Base-by-base conservation (phyloP, 352 stramenopile genomes). In the Pythium biforme region DNA sequence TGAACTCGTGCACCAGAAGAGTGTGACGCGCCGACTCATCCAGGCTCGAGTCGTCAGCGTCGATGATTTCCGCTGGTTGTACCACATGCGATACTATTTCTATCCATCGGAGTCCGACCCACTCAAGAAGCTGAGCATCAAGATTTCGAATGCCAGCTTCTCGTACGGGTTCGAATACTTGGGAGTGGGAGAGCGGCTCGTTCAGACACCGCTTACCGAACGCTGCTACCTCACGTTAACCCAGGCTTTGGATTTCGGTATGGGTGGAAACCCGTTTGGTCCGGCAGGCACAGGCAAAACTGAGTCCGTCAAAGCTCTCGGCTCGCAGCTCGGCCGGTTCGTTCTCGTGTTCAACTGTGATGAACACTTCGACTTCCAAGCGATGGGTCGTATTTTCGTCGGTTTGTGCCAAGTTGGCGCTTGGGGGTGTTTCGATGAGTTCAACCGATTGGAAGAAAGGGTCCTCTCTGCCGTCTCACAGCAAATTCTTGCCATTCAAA, bases 341-440 rank as follows among this genome's bases (percentile, higher is more conserved):
- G 97, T 99, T 26, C 69, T 99, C 34, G 98, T 99, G 23, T 99
- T 99, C 83, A 99, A 99, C 77, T 99, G 98, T 83, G 98, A 99
- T 59, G 97, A 99, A 72, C 89, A 97, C 33, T 99, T 99, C 73
- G 98, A 99, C 74, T 99, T 99, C 77, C 95, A 98, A 68, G 97
- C 97, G 3, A 99, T 99, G 96, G 98, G 97, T 29, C 86, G 97
- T 27, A 98, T 99, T 63, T 99, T 99, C 72, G 95, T 98, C 45
- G 98, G 98, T 49, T 84, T 99, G 40, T 99, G 97, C 56, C 98
- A 99, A 89, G 97, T 99, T 45, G 97, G 98, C 51, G 98, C 97
- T 31, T 99, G 98, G 98, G 98, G 97, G 6, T 99, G 98, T 70
- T 99, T 99, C 68, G 98, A 99, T 78, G 98, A 99, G 72, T 99